Evolutionary conservation across 495 filamentous ascomycete genomes (phyloP).

Genomic region (Aspergillus taichungensis): DNA sequence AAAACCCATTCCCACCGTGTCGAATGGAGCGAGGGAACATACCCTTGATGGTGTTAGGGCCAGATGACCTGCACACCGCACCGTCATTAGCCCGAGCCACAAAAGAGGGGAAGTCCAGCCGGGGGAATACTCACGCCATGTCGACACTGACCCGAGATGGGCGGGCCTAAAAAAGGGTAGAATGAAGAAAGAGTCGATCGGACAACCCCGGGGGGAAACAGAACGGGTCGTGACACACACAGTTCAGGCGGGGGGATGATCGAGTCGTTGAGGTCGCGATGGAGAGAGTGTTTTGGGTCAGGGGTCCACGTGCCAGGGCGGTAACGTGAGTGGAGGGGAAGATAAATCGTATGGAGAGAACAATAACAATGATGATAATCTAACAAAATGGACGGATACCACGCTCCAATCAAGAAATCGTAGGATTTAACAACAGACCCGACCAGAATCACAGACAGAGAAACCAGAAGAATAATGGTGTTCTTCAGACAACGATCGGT

Average conservation of each 20-base stretch:
- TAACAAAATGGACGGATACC: too few species aligned
- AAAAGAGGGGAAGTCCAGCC: background rate
- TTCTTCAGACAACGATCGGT: too few species aligned
- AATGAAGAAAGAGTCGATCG: background rate
- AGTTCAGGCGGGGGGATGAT: slow-evolving; percentile 24
- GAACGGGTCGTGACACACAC: slow-evolving; percentile 5
- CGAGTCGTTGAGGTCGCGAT: slow-evolving; percentile 9
- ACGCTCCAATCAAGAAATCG: too few species aligned
- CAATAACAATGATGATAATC: too few species aligned
- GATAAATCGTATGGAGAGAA: background rate
- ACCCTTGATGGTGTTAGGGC: slow-evolving; percentile 63
- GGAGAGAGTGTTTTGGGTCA: slow-evolving; percentile 20
- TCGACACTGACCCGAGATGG: slow-evolving; percentile 14
- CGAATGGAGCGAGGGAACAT: slow-evolving; percentile 19
- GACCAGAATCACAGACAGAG: too few species aligned
- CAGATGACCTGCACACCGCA: slow-evolving; percentile 24
- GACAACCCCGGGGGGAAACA: background rate
- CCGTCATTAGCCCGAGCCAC: slow-evolving; percentile 12
- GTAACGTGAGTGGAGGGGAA: slow-evolving; percentile 4
- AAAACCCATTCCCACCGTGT: background rate
- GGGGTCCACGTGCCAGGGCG: slow-evolving; percentile 22
- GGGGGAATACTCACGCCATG: slow-evolving; percentile 40
- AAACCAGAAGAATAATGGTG: too few species aligned
- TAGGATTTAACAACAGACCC: too few species aligned
- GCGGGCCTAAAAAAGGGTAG: background rate